These are phyloP conservation scores for Speleostelium caveatum DNA, from an alignment of 78 protist species.

Conservation along the genomic window DNA sequence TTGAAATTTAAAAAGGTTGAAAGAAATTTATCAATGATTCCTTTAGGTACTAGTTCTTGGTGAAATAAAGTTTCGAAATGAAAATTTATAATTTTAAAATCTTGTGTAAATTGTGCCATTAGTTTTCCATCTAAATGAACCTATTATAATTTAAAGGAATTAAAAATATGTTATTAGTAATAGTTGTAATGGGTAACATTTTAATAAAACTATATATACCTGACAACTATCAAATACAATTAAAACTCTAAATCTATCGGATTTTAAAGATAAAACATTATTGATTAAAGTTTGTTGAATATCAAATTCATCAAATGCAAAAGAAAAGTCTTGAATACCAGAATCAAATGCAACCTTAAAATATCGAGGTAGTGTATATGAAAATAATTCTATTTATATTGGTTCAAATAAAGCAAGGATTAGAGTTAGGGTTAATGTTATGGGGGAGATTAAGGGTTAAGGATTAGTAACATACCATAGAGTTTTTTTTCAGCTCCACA, in stretches of 20 bases:
- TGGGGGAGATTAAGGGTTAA: neutral
- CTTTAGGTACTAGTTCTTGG: slow-evolving; percentile 42
- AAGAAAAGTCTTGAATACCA: slow-evolving; percentile 31
- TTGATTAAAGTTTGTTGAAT: neutral
- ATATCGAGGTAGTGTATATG: slow-evolving; percentile 20
- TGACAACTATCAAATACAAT: slow-evolving; percentile 17
- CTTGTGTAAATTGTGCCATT: slow-evolving; percentile 16
- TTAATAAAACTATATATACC: neutral
- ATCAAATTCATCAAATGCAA: slow-evolving; percentile 32
- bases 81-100: slow-evolving; percentile 32
- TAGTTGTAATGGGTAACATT: neutral
- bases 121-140: slow-evolving; percentile 41
- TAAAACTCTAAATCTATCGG: slow-evolving; percentile 16
- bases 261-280: slow-evolving; percentile 6
- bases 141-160: no score
- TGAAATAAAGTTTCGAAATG: slow-evolving; percentile 28
- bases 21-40: slow-evolving; percentile 7
- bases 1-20: neutral
- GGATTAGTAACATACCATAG: neutral
- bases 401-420: neutral
- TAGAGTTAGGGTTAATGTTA: neutral
- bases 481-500: no score
- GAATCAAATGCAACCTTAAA: slow-evolving; percentile 45
- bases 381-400: slow-evolving; percentile 19
- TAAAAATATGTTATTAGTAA: no score